Evolutionary conservation across 2,329 filamentous ascomycete species (phyloP).

Genomic region (Fusarium annulatum): DNA sequence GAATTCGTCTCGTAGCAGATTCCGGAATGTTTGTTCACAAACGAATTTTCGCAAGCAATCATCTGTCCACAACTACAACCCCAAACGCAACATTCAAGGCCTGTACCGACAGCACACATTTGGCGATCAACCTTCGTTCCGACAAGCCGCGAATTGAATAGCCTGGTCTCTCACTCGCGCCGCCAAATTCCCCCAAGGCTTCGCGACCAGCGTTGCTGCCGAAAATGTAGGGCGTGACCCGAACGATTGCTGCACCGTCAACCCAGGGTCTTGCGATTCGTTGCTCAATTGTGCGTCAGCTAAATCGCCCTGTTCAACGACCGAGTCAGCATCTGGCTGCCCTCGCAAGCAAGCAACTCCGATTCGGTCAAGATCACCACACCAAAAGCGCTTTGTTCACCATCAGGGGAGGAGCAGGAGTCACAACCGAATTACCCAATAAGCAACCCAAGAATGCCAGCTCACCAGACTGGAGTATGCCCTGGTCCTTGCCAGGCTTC

Average conservation of each 20-base stretch:
- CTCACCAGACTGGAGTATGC: fast-evolving
- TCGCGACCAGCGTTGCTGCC: fast-evolving
- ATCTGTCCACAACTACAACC: too few relatives aligned
- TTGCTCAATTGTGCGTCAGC: not conserved
- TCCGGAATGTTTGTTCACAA: too few relatives aligned
- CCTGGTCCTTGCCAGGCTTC: fast-evolving
- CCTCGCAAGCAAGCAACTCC: not conserved
- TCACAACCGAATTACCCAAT: fast-evolving
- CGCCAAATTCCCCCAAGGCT: not conserved
- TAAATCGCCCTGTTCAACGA: not conserved
- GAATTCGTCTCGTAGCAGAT: too few relatives aligned
- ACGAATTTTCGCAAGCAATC: too few relatives aligned
- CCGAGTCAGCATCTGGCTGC: not conserved
- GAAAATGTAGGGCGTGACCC: fast-evolving
- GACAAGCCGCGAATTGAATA: fast-evolving
- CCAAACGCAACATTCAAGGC: not conserved
- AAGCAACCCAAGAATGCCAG: too few relatives aligned
- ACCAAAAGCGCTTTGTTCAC: fast-evolving
- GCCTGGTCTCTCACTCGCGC: not conserved
- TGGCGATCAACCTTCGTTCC: fast-evolving
- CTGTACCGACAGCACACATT: not conserved
- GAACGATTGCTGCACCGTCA: not conserved
- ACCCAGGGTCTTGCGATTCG: not conserved
- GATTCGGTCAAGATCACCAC: not conserved
- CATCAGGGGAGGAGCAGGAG: not conserved